phyloP scores from a whole-genome alignment of 345 rosid genomes.

The Bruguiera sexangula region DNA sequence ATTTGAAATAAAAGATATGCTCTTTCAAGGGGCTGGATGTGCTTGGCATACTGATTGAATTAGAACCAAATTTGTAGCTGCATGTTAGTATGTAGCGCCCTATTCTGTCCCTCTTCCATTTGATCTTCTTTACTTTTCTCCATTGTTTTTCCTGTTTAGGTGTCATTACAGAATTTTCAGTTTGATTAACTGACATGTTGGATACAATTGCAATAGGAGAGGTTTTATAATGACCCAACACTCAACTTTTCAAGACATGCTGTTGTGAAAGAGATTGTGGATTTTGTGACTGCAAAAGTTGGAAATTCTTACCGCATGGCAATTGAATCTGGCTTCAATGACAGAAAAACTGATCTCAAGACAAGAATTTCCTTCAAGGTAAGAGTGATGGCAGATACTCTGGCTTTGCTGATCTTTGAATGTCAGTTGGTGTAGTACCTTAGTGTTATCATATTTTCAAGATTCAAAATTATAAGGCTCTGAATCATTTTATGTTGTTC shows the following conservation, averaged over 20 bases:
- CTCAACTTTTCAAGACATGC: slow-evolving; percentile 49
- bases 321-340: slow-evolving; percentile 53
- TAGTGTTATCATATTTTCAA: background rate
- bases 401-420: background rate
- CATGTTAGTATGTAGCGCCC: too few species aligned
- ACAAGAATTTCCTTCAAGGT: slow-evolving; percentile 86
- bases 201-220: slow-evolving; percentile 40
- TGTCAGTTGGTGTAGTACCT: background rate
- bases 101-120: too few species aligned
- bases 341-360: slow-evolving; percentile 53
- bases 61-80: too few species aligned
- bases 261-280: slow-evolving; percentile 49
- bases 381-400: slow-evolving; percentile 5
- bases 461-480: too few species aligned
- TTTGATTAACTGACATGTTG: background rate
- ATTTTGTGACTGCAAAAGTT: slow-evolving; percentile 47
- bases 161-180: background rate
- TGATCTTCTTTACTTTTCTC: background rate
- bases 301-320: slow-evolving; percentile 50
- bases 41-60: too few species aligned
- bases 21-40: too few species aligned
- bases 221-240: slow-evolving; percentile 61
- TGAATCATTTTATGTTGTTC: too few species aligned
- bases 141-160: background rate
- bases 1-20: too few species aligned